A percentile compares a stretch with the other conserved stretches of the same genome.
Conservation (phyloP, 805 yeast species). For the Candida dendrica region DNA sequence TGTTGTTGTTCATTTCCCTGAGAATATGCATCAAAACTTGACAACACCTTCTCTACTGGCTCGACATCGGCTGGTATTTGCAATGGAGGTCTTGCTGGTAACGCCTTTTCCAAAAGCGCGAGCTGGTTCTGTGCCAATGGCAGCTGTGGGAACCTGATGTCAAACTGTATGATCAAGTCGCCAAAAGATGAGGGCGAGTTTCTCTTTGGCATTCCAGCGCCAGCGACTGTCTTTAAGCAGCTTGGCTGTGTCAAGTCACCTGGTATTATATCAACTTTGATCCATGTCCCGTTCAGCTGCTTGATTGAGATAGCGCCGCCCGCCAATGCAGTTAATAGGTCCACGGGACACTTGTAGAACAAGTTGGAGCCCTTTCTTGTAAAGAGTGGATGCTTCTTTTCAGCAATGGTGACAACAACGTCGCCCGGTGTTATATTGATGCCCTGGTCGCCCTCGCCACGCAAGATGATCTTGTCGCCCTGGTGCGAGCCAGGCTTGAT, state of each 20-base stretch:
- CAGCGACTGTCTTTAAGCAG: conserved; percentile 38
- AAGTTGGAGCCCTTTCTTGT: conserved; percentile 39
- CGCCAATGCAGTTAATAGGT: conserved; percentile 44
- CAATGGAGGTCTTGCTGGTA: conserved; percentile 65
- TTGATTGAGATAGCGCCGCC: conserved; percentile 43
- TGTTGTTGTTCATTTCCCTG: conserved; percentile 12
- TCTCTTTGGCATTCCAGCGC: conserved; percentile 54
- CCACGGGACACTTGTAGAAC: conserved; percentile 36
- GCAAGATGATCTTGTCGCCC: conserved; percentile 44
- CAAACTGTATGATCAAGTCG: conserved; percentile 51
- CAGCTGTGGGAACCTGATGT: conserved; percentile 51
- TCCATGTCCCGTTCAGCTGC: conserved; percentile 29
- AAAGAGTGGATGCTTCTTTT: conserved; percentile 26
- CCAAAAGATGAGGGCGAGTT: conserved; percentile 29
- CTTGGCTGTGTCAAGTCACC: conserved; percentile 50
- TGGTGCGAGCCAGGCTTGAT: conserved; percentile 49
- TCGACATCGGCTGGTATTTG: conserved; percentile 63
- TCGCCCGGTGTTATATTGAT: conserved; percentile 57
- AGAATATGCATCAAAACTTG: conserved; percentile 48
- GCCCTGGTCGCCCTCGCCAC: conserved; percentile 64
- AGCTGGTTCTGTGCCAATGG: conserved; percentile 67
- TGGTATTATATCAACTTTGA: conserved; percentile 33
- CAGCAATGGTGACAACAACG: conserved; percentile 47
- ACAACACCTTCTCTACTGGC: conserved; percentile 69
- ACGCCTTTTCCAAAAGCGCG: conserved; percentile 57